Percentiles rank a stretch among this genome's conserved stretches.
These are phyloP conservation scores for Opeltia flavorubescens DNA, from an alignment of 495 filamentous ascomycete genomes.

Conservation along the genomic window DNA sequence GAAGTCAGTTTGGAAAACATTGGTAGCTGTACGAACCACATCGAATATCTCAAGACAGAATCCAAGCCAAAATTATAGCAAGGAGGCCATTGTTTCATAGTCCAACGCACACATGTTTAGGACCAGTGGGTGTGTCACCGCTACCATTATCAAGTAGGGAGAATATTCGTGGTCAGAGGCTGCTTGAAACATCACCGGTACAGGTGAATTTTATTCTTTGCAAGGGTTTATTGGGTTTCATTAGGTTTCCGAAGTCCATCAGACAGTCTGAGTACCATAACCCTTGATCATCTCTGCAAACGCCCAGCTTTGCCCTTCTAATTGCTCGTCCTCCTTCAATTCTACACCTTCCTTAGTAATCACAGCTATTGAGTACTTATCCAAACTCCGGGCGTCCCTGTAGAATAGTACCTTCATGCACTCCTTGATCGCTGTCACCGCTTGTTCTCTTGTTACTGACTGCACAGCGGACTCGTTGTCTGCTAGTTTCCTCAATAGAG, in stretches of 20 bases:
- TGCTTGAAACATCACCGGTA: too few species aligned
- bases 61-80: constrained; percentile 4
- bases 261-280: constrained; percentile 53
- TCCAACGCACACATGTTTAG: too few species aligned
- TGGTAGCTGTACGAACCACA: constrained; percentile 54
- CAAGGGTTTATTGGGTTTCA: neutral
- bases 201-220: too few species aligned
- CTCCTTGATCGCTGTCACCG: constrained; percentile 66
- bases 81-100: too few species aligned
- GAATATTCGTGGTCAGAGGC: too few species aligned
- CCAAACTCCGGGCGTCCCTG: constrained; percentile 82
- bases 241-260: constrained; percentile 5
- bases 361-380: constrained; percentile 81
- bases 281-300: constrained; percentile 81
- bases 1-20: constrained; percentile 60
- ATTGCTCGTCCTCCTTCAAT: constrained; percentile 61
- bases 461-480: constrained; percentile 66
- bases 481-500: constrained; percentile 68
- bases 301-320: constrained; percentile 85
- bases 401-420: constrained; percentile 99
- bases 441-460: constrained; percentile 56
- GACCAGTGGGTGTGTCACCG: too few species aligned
- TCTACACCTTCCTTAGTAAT: constrained; percentile 74
- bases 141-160: too few species aligned
- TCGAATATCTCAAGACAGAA: constrained; percentile 25